Evolutionary conservation across 2,329 filamentous ascomycete species (phyloP).

Genomic region (Akanthomyces lecanii): DNA sequence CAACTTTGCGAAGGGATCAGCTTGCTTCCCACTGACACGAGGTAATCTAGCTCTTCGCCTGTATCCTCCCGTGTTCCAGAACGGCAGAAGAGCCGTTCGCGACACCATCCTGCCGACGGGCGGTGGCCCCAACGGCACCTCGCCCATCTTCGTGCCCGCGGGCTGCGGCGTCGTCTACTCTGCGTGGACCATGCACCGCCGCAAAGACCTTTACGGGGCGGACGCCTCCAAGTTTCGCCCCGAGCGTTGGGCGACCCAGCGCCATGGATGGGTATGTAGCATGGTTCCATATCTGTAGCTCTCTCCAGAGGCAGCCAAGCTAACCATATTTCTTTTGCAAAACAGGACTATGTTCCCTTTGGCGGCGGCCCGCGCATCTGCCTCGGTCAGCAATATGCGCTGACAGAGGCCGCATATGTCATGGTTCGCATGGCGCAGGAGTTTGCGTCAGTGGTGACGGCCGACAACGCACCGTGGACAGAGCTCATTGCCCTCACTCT

Average conservation of each 20-base stretch:
- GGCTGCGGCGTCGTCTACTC: conserved; percentile 24
- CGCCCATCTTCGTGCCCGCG: conserved; percentile 28
- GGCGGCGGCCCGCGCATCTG: conserved; percentile 35
- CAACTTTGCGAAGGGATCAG: too few species aligned
- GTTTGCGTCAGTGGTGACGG: neutral
- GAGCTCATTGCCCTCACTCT: conserved; percentile 2
- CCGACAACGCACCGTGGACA: neutral
- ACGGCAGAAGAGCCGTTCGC: conserved; percentile 26
- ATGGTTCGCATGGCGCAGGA: conserved; percentile 19
- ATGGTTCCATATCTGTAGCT: neutral
- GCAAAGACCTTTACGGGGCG: conserved; percentile 32
- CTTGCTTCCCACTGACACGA: neutral
- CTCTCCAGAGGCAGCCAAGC: neutral
- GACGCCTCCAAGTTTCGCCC: conserved; percentile 34
- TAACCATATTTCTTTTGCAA: neutral
- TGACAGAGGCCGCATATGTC: conserved; percentile 6
- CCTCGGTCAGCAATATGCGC: conserved; percentile 23
- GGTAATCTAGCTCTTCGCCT: conserved; percentile 26
- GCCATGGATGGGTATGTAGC: conserved; percentile 24
- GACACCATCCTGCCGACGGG: conserved; percentile 33
- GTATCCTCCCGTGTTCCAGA: conserved; percentile 32
- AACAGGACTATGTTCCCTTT: conserved; percentile 31
- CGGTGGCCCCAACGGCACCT: conserved; percentile 30
- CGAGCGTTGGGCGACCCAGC: conserved; percentile 32
- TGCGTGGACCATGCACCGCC: conserved; percentile 29